Base-by-base conservation (phyloP, 2,329 filamentous ascomycete genomes). In the Pseudocercospora pini-densiflorae region DNA sequence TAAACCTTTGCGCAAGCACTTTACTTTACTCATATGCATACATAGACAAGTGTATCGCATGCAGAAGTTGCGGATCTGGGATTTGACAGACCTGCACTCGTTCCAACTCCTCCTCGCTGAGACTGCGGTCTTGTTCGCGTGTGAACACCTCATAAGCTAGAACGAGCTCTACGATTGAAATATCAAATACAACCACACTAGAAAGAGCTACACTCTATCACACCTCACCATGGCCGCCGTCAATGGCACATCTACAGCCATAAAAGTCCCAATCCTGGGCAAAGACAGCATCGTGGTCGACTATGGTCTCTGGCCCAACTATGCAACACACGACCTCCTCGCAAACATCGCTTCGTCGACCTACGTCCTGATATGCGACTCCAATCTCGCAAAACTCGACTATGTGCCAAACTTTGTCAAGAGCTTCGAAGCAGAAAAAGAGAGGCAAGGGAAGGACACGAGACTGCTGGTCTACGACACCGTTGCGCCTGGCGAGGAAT, bases 301-400 rank as follows among this genome's bases (percentile, higher is more conserved):
- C 78, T 93, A 97, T 78, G 92, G 91, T 71, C 87, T 99, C 63
- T 97, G 94, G 92, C 87, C 90, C 70, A 86, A 86, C 76, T 95
- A 92, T 78, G 89, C 98, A 69, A 89, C 90, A 61, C 82, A 89
- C 72, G 94, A 99, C 80, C 86, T 99, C 64, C 84, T 98, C 69
- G 81, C 86, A 63, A 92, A 90, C 77, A 84, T 95, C 67, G 81
- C 87, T 59, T 95, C 94, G 21, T 96, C 93, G 19, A 98, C 94
- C 68, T 99, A 98, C 79, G 91, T 98, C 65, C 89, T 99, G 68
- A 92, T 99, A 75, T 98, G 95, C 79, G 95, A 99, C 81, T 97
- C 94, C 54, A 98, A 98, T 77, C 88, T 99, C 68, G 88, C 87
- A 68, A 86, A 90, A 23, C 86, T 90, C 73, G 68, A 73, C 49